Evolutionary conservation across 2,329 filamentous ascomycete species (phyloP), one percentile per base, ranked within the genome.

Genomic region (Coniella vitis): DNA sequence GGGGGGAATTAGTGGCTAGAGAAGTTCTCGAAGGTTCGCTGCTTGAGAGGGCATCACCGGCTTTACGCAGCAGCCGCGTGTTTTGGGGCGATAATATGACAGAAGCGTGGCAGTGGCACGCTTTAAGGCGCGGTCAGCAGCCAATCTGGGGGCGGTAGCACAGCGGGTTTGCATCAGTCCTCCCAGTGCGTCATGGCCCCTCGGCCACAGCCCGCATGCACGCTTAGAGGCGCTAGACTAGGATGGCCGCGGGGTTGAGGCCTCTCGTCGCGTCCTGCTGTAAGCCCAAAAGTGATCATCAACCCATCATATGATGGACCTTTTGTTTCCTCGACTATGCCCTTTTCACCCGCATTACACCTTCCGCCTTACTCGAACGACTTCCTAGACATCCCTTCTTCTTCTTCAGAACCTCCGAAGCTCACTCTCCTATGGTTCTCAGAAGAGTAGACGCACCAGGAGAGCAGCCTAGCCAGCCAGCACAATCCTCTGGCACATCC

Each of bases 291-390:
- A 25, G n/a, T 25, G 20, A 16, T 34, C 32, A 35, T 17, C 37
- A 19, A 37, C 22, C 5, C 36, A 46, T 38, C 44, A 46, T 47
- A 47, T 47, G 44, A 47, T 39, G 25, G 40, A 20, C 40, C 40
- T 42, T n/a, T 10, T 29, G 25, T 29, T 29, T 22, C 7, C 36
- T n/a, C n/a, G n/a, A n/a, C n/a, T n/a, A n/a, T 45, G 19, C 44
- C 44, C 16, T 34, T 25, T 20, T 22, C 25, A 36, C 25, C 31
- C 20, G 16, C 25, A n/a, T 13, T 16, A 25, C 21, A 20, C 32
- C 17, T 9, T 20, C n/a, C 20, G 37, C 20, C 31, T 29, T 22
- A 10, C 10, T 17, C 31, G 10, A 19, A 34, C 4, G 12, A 29
- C 25, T 13, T 21, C 21, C 17, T 12, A 39, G 17, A 47, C 25